phyloP scores from a whole-genome alignment of 1,284 basidiomycete genomes.

The Apiotrichum mycotoxinovorans region DNA sequence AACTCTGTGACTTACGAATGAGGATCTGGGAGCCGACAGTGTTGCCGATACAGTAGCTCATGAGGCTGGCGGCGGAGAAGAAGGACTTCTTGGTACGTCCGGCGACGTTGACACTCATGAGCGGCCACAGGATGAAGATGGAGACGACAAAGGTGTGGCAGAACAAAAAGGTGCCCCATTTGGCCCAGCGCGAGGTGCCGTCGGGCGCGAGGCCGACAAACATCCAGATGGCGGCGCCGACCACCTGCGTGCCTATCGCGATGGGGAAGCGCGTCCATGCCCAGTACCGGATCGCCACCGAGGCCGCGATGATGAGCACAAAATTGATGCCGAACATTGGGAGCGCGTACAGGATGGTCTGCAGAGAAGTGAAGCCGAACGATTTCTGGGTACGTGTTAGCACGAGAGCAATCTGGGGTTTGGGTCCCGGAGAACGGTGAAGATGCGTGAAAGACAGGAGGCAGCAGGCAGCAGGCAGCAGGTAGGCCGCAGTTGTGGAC shows the following conservation, averaged over 20 bases:
- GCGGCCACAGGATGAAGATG: conserved; percentile 34
- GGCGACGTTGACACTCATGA: conserved; percentile 32
- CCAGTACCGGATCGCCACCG: conserved; percentile 14
- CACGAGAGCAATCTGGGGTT: too few species aligned
- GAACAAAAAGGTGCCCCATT: conserved; percentile 28
- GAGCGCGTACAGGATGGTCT: conserved; percentile 18
- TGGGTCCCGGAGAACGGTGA: too few species aligned
- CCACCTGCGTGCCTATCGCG: conserved; percentile 17
- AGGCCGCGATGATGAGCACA: conserved; percentile 13
- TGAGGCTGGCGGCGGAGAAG: conserved; percentile 15
- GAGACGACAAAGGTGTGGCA: conserved; percentile 18
- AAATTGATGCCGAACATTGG: conserved; percentile 16
- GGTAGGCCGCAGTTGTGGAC: not conserved
- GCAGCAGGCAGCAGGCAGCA: too few species aligned
- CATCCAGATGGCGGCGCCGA: conserved; percentile 23
- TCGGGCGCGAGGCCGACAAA: conserved; percentile 23
- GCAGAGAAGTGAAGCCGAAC: conserved; percentile 29
- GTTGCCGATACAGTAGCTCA: conserved; percentile 34
- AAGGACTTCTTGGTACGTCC: conserved; percentile 37
- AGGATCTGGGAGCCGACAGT: conserved; percentile 30
- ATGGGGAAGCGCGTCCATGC: conserved; percentile 22
- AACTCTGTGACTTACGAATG: conserved; percentile 7
- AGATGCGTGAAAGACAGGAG: too few species aligned
- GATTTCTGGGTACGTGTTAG: too few species aligned
- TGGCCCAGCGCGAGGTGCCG: conserved; percentile 20